phyloP scores from a whole-genome alignment of 257 asterid species.

The Nicotiana attenuata region DNA sequence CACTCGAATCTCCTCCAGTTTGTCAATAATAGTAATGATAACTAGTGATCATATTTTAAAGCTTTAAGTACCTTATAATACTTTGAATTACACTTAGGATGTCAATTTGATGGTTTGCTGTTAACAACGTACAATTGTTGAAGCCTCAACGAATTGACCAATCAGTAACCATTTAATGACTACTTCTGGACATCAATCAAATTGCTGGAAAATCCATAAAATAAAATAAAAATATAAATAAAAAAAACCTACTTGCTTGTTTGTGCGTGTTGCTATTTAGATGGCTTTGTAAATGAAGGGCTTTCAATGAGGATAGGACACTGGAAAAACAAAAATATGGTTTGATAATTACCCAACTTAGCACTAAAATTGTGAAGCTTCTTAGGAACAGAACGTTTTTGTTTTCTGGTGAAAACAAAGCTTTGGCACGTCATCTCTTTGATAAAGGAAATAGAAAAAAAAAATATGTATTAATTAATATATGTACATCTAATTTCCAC shows the following conservation, averaged over 20 bases:
- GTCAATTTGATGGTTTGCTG: background rate
- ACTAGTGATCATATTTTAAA: background rate
- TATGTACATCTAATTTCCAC: too few species aligned
- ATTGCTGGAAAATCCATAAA: too few species aligned
- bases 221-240: too few species aligned
- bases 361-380: conserved; percentile 31
- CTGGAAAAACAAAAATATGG: conserved; percentile 29
- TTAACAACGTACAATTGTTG: background rate
- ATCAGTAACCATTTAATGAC: background rate
- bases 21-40: too few species aligned
- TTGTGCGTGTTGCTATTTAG: too few species aligned
- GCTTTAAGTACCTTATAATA: background rate
- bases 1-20: background rate
- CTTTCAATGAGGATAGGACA: conserved; percentile 31
- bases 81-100: too few species aligned
- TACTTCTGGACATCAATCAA: background rate
- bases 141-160: background rate
- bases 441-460: conserved; percentile 19
- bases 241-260: too few species aligned
- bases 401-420: conserved; percentile 9
- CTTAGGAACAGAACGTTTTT: conserved; percentile 27
- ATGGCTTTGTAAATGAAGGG: conserved; percentile 48
- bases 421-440: background rate
- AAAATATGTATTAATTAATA: too few species aligned
- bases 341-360: conserved; percentile 39